Percentiles rank a stretch among this genome's conserved stretches.
Conservation (phyloP, 306 rosid species). For the Cajanus cajan region DNA sequence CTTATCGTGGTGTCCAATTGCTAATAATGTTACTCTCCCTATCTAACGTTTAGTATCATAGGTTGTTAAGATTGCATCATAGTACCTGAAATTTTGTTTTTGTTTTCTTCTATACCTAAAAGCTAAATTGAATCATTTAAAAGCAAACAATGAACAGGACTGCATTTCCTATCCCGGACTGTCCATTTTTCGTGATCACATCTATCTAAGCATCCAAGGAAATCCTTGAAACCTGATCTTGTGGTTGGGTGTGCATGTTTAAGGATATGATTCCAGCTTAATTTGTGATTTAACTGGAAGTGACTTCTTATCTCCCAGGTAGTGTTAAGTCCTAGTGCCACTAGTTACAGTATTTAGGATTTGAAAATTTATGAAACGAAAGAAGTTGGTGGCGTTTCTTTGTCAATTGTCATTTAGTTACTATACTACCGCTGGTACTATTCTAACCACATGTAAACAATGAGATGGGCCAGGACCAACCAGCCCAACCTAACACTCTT, state of each 20-base stretch:
- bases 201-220: background rate
- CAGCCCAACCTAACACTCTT: background rate
- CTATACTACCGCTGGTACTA: background rate
- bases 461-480: constrained; percentile 18
- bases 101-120: background rate
- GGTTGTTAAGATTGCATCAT: background rate
- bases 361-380: constrained; percentile 29
- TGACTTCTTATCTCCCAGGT: constrained; percentile 31
- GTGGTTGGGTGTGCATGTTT: background rate
- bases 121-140: background rate
- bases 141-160: background rate
- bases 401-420: constrained; percentile 35
- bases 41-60: background rate
- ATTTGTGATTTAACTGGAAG: constrained; percentile 34
- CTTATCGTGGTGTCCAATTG: background rate
- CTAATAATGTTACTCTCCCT: background rate
- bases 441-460: constrained; percentile 28
- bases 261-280: constrained; percentile 34
- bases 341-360: constrained; percentile 22
- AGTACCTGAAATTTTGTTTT: background rate
- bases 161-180: background rate
- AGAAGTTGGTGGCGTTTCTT: constrained; percentile 46
- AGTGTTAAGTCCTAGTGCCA: constrained; percentile 35
- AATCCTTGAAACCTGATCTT: background rate
- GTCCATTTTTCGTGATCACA: background rate